A percentile compares a stretch with the other conserved stretches of the same genome.
Evolutionary conservation across 805 yeast species (phyloP).

Genomic region (Saccharomycopsis sp.): DNA sequence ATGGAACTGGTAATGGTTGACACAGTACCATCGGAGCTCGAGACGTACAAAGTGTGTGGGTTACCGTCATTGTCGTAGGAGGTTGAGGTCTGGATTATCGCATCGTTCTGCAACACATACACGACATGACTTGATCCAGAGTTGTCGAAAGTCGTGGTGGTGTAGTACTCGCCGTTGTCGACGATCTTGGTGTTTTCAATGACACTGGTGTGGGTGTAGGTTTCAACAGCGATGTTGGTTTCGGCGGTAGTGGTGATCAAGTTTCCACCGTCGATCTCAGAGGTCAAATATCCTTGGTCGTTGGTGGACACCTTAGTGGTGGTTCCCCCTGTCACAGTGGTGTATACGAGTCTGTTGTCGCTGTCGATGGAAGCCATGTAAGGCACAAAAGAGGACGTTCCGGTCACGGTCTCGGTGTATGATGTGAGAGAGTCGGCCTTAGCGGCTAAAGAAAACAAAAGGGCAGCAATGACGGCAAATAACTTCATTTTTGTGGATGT

Average conservation of each 20-base stretch:
- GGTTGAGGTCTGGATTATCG: conserved; percentile 11
- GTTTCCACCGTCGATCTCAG: conserved; percentile 14
- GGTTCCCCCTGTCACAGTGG: conserved; percentile 14
- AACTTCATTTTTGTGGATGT: conserved; percentile 4
- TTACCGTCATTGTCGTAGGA: conserved; percentile 17
- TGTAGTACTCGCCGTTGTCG: conserved; percentile 13
- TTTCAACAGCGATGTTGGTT: conserved; percentile 8
- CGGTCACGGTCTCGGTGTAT: conserved; percentile 14
- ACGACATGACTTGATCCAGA: conserved; percentile 8
- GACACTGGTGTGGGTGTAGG: conserved; percentile 16
- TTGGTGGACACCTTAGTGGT: conserved; percentile 11
- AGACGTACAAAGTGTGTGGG: conserved; percentile 15
- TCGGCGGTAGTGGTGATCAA: conserved; percentile 18
- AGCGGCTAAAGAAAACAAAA: conserved; percentile 4
- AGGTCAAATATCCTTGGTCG: conserved; percentile 14
- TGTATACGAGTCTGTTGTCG: conserved; percentile 17
- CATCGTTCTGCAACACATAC: conserved; percentile 11
- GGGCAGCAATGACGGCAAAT: not conserved
- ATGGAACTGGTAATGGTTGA: conserved; percentile 9
- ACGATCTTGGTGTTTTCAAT: conserved; percentile 8
- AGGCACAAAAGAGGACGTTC: conserved; percentile 16
- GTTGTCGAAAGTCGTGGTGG: conserved; percentile 16
- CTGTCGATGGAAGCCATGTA: conserved; percentile 10
- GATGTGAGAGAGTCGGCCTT: conserved; percentile 4
- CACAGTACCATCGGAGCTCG: conserved; percentile 3